Base-by-base conservation (phyloP, 2,329 filamentous ascomycete genomes). In the Leptographium lundbergii region DNA sequence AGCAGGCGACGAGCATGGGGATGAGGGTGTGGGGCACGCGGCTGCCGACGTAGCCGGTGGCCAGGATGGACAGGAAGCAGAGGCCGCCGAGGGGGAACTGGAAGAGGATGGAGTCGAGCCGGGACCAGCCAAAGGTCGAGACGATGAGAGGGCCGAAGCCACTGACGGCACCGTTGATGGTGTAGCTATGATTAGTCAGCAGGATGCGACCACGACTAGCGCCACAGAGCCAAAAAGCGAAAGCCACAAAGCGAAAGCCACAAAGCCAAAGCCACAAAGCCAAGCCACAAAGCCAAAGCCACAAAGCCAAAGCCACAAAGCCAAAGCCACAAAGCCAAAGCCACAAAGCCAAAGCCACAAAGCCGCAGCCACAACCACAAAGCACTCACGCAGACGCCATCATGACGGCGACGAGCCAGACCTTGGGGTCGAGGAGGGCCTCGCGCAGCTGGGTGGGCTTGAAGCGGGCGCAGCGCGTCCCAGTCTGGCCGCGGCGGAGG, bases 111-210 rank as follows among this genome's bases (percentile, higher is more conserved):
- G 84, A 80, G 36, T 86, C 75, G 0, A 86, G 75, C 0, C 80
- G 77, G 25, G 75, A 76, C 71, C 79, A 88, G 59, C 85, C 85
- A 66, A 89, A 89, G 0, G 85, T 88, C 1, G 79, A 83, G 1
- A 89, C 85, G 61, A 89, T 89, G 1, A 89, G 72, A 0, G 86
- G 85, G 0, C 86, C 86, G 66, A 89, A 89, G 1, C 85, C 85
- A 42, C 78, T 81, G 13, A 89, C 81, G 7, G 85, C 86, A 11
- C 86, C 86, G 65, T 89, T 89, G 61, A 88, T 80, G 0, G 84
- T 87, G 65, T 88, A 87, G 1, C 73, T 75, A 39, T 17, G 11
- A 29, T 60, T 27, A 56, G 52, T 48, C 17, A 48, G 25, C 13
- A n/a, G 1, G 10, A n/a, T n/a, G n/a, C n/a, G n/a, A n/a, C n/a